phyloP scores from a whole-genome alignment of 1,139 yeast genomes.

The Scheffersomyces segobiensis region DNA sequence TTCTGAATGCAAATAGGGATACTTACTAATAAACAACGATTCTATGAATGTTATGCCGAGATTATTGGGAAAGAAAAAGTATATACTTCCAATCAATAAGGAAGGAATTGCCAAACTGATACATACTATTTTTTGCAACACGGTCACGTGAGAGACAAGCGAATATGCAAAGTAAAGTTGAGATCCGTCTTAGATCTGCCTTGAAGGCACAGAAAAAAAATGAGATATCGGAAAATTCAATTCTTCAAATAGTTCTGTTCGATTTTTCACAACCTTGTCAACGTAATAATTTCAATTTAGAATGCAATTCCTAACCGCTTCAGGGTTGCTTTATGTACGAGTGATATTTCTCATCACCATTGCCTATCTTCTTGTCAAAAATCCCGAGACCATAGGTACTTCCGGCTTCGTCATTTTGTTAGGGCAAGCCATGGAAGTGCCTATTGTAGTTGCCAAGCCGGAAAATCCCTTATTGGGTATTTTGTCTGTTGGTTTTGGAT shows the following conservation, averaged over 20 bases:
- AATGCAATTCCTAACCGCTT: constrained; percentile 63
- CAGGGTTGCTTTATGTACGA: constrained; percentile 49
- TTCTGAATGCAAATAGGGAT: background rate
- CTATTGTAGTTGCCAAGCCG: constrained; percentile 31
- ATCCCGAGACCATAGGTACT: constrained; percentile 40
- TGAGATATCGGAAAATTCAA: too few relatives aligned
- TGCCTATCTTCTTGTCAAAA: constrained; percentile 42
- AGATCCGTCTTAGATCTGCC: background rate
- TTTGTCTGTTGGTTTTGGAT: constrained; percentile 43
- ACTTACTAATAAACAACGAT: background rate
- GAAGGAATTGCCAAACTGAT: background rate
- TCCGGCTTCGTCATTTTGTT: constrained; percentile 55
- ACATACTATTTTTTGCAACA: background rate
- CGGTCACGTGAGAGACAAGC: background rate
- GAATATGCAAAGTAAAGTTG: background rate
- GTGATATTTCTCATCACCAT: constrained; percentile 45
- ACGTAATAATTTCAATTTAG: background rate
- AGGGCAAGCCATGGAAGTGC: constrained; percentile 53
- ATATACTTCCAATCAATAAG: background rate
- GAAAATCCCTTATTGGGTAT: constrained; percentile 55
- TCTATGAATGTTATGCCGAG: background rate
- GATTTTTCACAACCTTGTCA: background rate
- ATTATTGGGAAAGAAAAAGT: background rate
- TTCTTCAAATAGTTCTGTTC: background rate
- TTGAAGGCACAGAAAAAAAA: background rate